phyloP scores from a whole-genome alignment of 2,329 filamentous ascomycete species.

The Aspergillus quadrilineatus region DNA sequence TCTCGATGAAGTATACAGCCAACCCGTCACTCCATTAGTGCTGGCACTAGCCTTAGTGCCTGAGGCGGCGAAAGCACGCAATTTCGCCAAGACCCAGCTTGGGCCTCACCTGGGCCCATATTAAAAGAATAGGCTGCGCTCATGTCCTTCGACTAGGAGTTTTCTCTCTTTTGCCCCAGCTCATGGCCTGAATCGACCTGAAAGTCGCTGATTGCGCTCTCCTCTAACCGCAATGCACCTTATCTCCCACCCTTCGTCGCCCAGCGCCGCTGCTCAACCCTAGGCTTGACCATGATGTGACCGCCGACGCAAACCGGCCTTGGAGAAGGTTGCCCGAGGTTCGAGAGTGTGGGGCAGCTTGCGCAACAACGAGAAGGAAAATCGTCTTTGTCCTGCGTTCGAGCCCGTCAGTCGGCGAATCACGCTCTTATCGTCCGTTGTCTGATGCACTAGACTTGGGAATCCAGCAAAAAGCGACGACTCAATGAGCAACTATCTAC shows the following conservation, averaged over 20 bases:
- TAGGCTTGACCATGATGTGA: slow-evolving; percentile 12
- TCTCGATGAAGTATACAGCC: neutral
- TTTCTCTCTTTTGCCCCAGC: slow-evolving; percentile 9
- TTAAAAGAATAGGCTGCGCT: slow-evolving; percentile 28
- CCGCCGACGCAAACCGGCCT: slow-evolving; percentile 22
- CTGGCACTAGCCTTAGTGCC: neutral
- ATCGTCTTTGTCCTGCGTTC: neutral
- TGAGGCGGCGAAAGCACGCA: slow-evolving; percentile 30
- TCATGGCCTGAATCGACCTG: neutral
- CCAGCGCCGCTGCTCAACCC: neutral
- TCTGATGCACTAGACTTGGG: neutral
- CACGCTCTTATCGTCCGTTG: slow-evolving; percentile 4
- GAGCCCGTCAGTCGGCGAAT: neutral
- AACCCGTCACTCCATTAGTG: neutral
- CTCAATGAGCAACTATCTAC: neutral
- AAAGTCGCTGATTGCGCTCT: neutral
- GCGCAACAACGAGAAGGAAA: neutral
- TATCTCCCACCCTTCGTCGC: neutral
- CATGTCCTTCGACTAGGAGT: neutral
- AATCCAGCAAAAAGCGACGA: neutral
- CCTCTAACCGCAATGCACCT: neutral
- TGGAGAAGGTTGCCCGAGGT: neutral
- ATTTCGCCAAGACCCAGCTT: slow-evolving; percentile 32
- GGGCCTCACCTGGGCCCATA: slow-evolving; percentile 24
- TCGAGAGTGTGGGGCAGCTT: slow-evolving; percentile 2